Percentiles rank a stretch among this genome's conserved stretches.
phyloP scores from a whole-genome alignment of 2,329 filamentous ascomycete genomes.

The Xylaria multiplex region DNA sequence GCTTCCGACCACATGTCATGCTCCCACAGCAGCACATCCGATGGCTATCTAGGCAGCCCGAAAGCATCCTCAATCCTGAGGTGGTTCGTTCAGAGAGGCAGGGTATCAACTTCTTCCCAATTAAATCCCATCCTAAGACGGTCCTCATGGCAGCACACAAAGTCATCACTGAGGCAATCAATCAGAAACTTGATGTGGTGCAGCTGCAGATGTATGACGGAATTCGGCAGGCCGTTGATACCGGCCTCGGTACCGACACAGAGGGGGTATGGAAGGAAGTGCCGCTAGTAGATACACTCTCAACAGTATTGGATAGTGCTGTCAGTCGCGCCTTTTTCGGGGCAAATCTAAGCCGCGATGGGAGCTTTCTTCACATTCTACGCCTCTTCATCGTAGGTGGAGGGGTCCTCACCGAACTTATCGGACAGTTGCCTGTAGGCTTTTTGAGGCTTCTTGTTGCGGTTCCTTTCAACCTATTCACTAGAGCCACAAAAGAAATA shows the following conservation, averaged over 20 bases:
- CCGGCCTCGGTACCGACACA: not conserved
- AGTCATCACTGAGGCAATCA: slow-evolving; percentile 9
- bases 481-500: not conserved
- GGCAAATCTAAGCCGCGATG: slow-evolving; percentile 1
- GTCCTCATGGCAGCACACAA: slow-evolving; percentile 16
- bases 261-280: slow-evolving; percentile 6
- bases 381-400: slow-evolving; percentile 14
- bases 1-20: slow-evolving; percentile 21
- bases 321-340: slow-evolving; percentile 16
- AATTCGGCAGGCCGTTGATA: slow-evolving; percentile 6
- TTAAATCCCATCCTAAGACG: slow-evolving; percentile 1
- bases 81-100: slow-evolving; percentile 11
- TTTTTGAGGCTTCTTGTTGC: slow-evolving; percentile 11
- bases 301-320: slow-evolving; percentile 1
- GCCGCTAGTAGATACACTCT: slow-evolving; percentile 13
- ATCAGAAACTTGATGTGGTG: slow-evolving; percentile 7
- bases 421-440: slow-evolving; percentile 13
- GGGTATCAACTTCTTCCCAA: slow-evolving; percentile 9
- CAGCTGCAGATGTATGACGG: slow-evolving; percentile 17
- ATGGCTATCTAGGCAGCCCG: slow-evolving; percentile 15
- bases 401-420: slow-evolving; percentile 14
- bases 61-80: slow-evolving; percentile 11
- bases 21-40: slow-evolving; percentile 17
- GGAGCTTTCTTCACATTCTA: not conserved
- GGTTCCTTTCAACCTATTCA: slow-evolving; percentile 12